Base-by-base conservation (phyloP, 2,329 filamentous ascomycete species). In the Metarhizium brunneum region DNA sequence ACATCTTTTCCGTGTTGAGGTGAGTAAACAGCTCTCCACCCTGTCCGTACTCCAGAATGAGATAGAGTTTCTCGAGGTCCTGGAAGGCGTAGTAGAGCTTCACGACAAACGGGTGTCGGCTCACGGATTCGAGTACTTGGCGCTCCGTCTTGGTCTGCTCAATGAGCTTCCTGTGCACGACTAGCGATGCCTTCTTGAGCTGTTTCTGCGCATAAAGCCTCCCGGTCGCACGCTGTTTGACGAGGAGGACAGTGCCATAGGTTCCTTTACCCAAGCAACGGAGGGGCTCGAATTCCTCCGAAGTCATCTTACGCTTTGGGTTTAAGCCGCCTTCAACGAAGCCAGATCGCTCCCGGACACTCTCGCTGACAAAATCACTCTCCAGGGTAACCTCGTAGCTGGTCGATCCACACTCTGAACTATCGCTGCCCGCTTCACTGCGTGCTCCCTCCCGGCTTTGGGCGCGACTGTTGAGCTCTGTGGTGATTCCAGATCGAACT, bases 21-120 rank as follows among this genome's bases (percentile, higher is more conserved):
- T 97, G 92, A n/a, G 89, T 91, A 69, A 99, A 99, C 6, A 99
- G 80, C 72, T 99, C 95, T 56, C 95, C 94, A 42, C 95, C 95
- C 70, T 96, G 90, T 5, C 94, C 94, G 70, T 99, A 99, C 73
- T 99, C 92, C 29, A 99, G 83, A 62, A 99, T 97, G 49, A 99
- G 78, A 68, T 99, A 99, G 38, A 99, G 83, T 74, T 96, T 96
- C 76, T 96, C 92, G 62, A 91, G 90, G 67, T 99, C 94, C 72
- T 99, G 94, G 72, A 99, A 99, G 25, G 94, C 94, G 66, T 99
- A 99, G 73, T 89, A 99, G 18, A 99, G 81, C 73, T 97, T 97
- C 61, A 99, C 94, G 50, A 99, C 92, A 68, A 99, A 99, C 0
- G 94, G 92, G 70, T 99, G 94, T 38, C 92, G 83, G 71, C 95